phyloP scores from a whole-genome alignment of 306 rosid species.

The Canavalia gladiata region DNA sequence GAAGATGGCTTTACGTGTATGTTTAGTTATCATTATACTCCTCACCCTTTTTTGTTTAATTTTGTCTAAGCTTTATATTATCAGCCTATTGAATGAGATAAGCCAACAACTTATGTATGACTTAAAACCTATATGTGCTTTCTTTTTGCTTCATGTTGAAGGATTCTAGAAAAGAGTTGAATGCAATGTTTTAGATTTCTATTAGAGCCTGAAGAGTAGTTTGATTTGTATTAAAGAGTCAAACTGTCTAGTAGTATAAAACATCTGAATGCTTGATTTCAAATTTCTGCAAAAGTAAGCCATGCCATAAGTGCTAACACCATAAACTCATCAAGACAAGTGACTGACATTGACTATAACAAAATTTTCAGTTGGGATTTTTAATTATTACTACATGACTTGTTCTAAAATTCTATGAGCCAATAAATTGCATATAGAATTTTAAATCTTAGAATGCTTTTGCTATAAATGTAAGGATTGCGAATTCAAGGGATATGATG shows the following conservation, averaged over 20 bases:
- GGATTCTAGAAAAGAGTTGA: no score
- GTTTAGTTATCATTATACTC: slow-evolving; percentile 9
- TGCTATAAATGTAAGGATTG: slow-evolving; percentile 2
- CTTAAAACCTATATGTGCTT: slow-evolving; percentile 20
- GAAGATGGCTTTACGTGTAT: slow-evolving; percentile 91
- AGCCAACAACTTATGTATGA: neutral
- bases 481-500: slow-evolving; percentile 15
- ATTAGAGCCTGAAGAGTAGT: neutral
- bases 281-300: slow-evolving; percentile 6
- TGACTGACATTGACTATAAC: neutral
- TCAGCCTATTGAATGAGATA: slow-evolving; percentile 9
- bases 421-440: neutral
- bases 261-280: slow-evolving; percentile 7
- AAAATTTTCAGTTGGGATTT: neutral
- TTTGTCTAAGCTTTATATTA: slow-evolving; percentile 5
- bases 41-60: slow-evolving; percentile 34
- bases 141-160: neutral
- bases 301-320: neutral
- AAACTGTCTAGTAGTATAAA: slow-evolving; percentile 7
- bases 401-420: neutral
- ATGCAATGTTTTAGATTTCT: no score
- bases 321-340: neutral
- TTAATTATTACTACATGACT: neutral
- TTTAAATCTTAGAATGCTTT: slow-evolving; percentile 12
- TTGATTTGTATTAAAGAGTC: slow-evolving; percentile 18